These are phyloP conservation scores for Clonostachys rhizophaga DNA, from an alignment of 2,329 filamentous ascomycete genomes.

Conservation along the genomic window DNA sequence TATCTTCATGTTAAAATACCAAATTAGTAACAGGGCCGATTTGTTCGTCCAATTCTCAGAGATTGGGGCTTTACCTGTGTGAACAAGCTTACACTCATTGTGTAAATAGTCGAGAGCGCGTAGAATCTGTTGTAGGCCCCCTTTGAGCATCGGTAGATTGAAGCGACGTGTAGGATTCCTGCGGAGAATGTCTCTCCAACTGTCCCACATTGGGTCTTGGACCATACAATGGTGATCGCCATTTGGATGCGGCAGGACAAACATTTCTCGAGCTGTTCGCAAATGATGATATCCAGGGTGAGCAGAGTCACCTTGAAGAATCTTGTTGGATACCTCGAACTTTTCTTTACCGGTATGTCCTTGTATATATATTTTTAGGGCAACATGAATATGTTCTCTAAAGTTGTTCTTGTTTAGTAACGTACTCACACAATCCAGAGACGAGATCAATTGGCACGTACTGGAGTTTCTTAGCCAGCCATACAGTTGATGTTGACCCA, in stretches of 20 bases:
- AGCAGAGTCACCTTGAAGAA: conserved; percentile 8
- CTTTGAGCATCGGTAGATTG: conserved; percentile 10
- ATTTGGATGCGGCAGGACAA: conserved; percentile 11
- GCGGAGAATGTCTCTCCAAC: conserved; percentile 25
- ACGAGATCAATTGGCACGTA: neutral
- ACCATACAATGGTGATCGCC: conserved; percentile 23
- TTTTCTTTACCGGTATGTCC: conserved; percentile 7
- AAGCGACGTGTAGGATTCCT: conserved; percentile 26
- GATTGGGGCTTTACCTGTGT: conserved; percentile 23
- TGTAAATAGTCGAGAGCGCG: conserved; percentile 32
- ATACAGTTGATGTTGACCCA: conserved; percentile 35
- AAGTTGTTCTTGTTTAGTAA: no score
- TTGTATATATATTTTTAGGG: conserved; percentile 11
- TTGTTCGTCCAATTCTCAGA: neutral
- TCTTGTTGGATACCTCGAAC: conserved; percentile 6
- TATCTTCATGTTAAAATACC: conserved; percentile 15
- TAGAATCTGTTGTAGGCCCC: conserved; percentile 20
- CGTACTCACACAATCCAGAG: no score
- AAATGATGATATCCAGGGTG: conserved; percentile 21
- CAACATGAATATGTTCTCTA: neutral
- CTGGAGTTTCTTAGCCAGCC: conserved; percentile 21
- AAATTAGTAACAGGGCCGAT: neutral
- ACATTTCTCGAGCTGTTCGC: conserved; percentile 19
- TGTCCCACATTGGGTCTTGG: conserved; percentile 30
- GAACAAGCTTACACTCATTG: conserved; percentile 31